phyloP scores from a whole-genome alignment of 352 stramenopile species.

The Globisporangium canariense region DNA sequence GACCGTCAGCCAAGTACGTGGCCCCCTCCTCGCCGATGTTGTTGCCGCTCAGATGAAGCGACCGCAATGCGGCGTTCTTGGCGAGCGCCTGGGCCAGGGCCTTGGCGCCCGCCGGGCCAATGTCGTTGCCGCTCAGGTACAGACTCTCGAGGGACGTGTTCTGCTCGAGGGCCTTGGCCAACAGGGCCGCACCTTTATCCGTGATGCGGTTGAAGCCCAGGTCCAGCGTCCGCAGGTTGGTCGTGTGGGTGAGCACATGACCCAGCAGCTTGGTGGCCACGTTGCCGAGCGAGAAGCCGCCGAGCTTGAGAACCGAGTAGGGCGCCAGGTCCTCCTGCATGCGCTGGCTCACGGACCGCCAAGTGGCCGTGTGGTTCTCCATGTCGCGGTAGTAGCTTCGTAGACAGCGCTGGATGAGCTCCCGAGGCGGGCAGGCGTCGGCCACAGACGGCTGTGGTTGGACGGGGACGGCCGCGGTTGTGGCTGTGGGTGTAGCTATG shows the following conservation, averaged over 20 bases:
- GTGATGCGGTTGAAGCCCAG: constrained; percentile 81
- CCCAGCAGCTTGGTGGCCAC: constrained; percentile 52
- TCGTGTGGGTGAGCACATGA: constrained; percentile 41
- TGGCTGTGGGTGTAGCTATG: neutral
- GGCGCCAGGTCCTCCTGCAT: constrained; percentile 53
- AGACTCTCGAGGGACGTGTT: constrained; percentile 68
- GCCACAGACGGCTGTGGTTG: neutral
- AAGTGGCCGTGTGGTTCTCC: constrained; percentile 23
- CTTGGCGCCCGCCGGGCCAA: constrained; percentile 48
- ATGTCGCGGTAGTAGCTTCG: constrained; percentile 51
- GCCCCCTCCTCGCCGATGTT: constrained; percentile 80
- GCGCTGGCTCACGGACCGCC: constrained; percentile 37
- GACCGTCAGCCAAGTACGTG: constrained; percentile 39
- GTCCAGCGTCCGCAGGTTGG: constrained; percentile 58
- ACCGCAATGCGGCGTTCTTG: constrained; percentile 55
- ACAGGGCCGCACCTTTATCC: constrained; percentile 50
- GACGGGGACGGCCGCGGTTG: neutral
- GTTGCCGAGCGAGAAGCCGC: constrained; percentile 77
- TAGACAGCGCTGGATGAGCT: constrained; percentile 63
- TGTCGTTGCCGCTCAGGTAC: constrained; percentile 82
- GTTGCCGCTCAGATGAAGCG: constrained; percentile 78
- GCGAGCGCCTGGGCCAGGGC: constrained; percentile 47
- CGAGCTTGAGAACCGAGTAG: constrained; percentile 69
- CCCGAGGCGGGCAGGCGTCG: constrained; percentile 41
- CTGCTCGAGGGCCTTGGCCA: constrained; percentile 52